phyloP scores from a whole-genome alignment of 2,329 filamentous ascomycete species.

The Elsinoe australis region DNA sequence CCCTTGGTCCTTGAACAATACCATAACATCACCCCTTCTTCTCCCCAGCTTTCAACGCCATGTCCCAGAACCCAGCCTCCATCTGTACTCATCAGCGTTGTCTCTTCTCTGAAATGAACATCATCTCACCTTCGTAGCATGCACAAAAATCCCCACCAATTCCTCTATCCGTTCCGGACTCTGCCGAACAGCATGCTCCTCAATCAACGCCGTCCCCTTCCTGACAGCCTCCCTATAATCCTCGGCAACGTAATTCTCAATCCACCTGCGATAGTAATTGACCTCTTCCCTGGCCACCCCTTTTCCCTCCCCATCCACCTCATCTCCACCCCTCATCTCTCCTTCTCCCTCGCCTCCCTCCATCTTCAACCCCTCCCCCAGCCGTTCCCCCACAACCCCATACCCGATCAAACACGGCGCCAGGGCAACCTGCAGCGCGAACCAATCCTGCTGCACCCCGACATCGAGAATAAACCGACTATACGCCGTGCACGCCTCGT shows the following conservation, averaged over 20 bases:
- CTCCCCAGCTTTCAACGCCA: slow-evolving; percentile 42
- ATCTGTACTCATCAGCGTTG: too few relatives aligned
- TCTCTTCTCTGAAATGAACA: too few relatives aligned
- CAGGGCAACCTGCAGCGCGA: slow-evolving; percentile 76
- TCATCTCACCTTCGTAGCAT: slow-evolving; percentile 75
- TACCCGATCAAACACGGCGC: slow-evolving; percentile 89
- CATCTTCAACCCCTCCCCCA: slow-evolving; percentile 38
- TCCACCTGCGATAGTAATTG: slow-evolving; percentile 72
- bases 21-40: slow-evolving; percentile 18
- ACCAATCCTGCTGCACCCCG: slow-evolving; percentile 78
- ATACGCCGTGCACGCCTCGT: slow-evolving; percentile 74
- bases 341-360: slow-evolving; percentile 29
- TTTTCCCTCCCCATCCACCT: not conserved
- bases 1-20: not conserved
- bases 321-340: slow-evolving; percentile 37
- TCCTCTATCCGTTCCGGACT: slow-evolving; percentile 72
- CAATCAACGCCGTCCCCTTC: slow-evolving; percentile 63
- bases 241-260: slow-evolving; percentile 76
- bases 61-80: slow-evolving; percentile 69
- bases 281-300: too few relatives aligned
- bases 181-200: slow-evolving; percentile 64
- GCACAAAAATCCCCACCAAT: slow-evolving; percentile 73
- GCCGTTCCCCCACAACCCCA: slow-evolving; percentile 45
- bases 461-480: slow-evolving; percentile 72
- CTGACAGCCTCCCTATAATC: slow-evolving; percentile 69